Evolutionary conservation across 805 yeast species (phyloP), one percentile per base, ranked within the genome.

Genomic region (Metschnikowia hibisci): DNA sequence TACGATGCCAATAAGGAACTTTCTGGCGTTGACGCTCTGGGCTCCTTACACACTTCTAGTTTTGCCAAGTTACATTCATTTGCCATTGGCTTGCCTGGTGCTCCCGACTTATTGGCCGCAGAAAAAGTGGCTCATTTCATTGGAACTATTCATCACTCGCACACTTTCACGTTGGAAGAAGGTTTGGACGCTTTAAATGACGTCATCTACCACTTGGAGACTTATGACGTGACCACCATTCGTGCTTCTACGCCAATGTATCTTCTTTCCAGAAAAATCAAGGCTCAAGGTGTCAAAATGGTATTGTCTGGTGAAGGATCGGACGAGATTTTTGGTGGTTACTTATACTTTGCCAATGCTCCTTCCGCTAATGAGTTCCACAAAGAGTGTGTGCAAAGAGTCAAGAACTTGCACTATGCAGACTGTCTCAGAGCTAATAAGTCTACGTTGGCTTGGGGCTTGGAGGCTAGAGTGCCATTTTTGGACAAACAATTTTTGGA

Each of bases 401-500:
- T 93, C 58, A 88, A 93, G 78, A 90, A 93, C 91, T 78, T 93
- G 71, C 96, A 93, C 70, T 82, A 82, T 56, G 88, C 98, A 49
- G 99, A 93, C 74, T 91, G 98, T 76, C 74, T 93, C 65, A 84
- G 99, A 71, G 99, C 99, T 53, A 93, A 93, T 86, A 93, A 93
- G 74, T 90, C 97, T 27, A 93, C 99, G 46, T 87, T 93, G 96
- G 98, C 99, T 34, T 93, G 99, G 99, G 99, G 99, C 68, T 79
- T 93, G 52, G 99, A 93, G 74, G 99, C 99, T 49, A 86, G 99
- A 73, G 99, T 93, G 55, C 99, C 99, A 55, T 93, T 93, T 86
- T 79, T 93, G 72, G 99, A 93, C 73, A 87, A 82, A 73, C 77
- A 82, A 64, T 93, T 93, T 79, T 74, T 93, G 67, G 87, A 91